Evolutionary conservation across 495 filamentous ascomycete genomes (phyloP).

Genomic region (Penicillium ucsense): DNA sequence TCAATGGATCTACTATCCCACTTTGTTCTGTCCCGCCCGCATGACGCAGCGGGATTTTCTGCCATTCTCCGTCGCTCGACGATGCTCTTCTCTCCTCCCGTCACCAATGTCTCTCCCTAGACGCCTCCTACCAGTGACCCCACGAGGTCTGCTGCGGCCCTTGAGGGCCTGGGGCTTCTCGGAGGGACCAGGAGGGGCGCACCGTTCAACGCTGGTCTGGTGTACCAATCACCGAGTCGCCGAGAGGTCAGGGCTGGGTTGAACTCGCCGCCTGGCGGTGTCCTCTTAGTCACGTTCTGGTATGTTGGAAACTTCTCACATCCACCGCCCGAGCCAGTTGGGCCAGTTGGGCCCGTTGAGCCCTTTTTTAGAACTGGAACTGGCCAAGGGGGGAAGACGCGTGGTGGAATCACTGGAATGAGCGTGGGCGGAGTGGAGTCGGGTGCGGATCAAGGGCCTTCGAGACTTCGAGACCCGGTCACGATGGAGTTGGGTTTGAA

Average conservation of each 20-base stretch:
- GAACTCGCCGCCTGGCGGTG: not conserved
- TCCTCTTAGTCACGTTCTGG: slow-evolving; percentile 12
- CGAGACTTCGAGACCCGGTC: slow-evolving; percentile 9
- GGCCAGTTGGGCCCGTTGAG: too few species aligned
- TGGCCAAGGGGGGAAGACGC: not conserved
- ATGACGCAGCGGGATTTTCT: slow-evolving; percentile 26
- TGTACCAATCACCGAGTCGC: slow-evolving; percentile 10
- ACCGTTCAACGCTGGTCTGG: too few species aligned
- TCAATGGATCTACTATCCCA: too few species aligned
- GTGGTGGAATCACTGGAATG: slow-evolving; percentile 7
- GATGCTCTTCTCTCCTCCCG: too few species aligned
- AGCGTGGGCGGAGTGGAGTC: slow-evolving; percentile 8
- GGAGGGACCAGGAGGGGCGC: too few species aligned
- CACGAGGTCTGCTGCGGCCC: too few species aligned
- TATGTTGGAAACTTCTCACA: not conserved
- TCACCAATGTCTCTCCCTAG: too few species aligned
- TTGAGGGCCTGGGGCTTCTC: too few species aligned
- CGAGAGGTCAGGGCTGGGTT: not conserved
- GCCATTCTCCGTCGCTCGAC: slow-evolving; percentile 13
- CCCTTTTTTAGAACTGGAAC: too few species aligned
- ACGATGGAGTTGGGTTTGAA: slow-evolving; percentile 2
- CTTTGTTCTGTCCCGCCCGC: slow-evolving; percentile 18
- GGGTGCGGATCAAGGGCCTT: slow-evolving; percentile 10
- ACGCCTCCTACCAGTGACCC: too few species aligned
- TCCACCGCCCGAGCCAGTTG: too few species aligned